These are phyloP conservation scores for Forsythia viridissima DNA, from an alignment of 257 asterid genomes.

Conservation along the genomic window DNA sequence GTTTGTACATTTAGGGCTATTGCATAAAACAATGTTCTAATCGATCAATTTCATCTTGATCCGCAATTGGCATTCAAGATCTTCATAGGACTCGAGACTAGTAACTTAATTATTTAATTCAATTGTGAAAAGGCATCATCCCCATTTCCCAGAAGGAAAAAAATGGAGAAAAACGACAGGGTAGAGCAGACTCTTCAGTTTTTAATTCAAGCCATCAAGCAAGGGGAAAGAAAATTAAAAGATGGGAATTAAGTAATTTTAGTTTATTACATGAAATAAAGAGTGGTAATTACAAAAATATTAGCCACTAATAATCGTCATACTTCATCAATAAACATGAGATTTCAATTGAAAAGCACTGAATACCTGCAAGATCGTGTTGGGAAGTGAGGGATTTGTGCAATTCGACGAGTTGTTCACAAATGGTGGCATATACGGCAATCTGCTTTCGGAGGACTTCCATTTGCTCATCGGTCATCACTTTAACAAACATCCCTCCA, in stretches of 20 bases:
- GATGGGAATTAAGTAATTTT: neutral
- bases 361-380: constrained; percentile 76
- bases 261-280: neutral
- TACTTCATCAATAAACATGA: neutral
- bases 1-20: too few relatives aligned
- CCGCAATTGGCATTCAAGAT: neutral
- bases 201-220: neutral
- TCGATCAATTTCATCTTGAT: neutral
- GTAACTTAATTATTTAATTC: neutral
- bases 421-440: constrained; percentile 88
- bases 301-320: neutral
- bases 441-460: constrained; percentile 95
- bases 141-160: neutral
- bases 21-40: neutral
- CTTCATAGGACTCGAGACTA: neutral
- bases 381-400: constrained; percentile 94
- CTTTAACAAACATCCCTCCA: constrained; percentile 82
- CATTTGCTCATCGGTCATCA: constrained; percentile 99
- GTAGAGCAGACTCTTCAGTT: neutral
- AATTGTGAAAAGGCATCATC: neutral
- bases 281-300: neutral
- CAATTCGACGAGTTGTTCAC: constrained; percentile 89
- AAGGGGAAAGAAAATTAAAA: neutral
- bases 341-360: constrained; percentile 5
- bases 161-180: neutral